A percentile compares a stretch with the other conserved stretches of the same genome.
Conservation (phyloP, 1,284 basidiomycete genomes). For the Schizophyllum amplum region DNA sequence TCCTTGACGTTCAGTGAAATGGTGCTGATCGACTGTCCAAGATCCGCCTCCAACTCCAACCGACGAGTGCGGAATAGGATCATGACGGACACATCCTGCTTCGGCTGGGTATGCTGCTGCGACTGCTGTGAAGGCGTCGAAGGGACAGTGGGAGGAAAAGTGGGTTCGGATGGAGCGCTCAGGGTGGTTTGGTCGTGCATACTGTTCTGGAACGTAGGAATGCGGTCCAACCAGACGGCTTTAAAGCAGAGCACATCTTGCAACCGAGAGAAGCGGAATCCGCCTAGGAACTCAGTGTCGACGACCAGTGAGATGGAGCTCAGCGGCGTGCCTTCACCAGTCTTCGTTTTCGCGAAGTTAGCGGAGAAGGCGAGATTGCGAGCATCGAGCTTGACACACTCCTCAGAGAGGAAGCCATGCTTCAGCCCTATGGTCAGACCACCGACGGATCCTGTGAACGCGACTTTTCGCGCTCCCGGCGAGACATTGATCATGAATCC, state of each 20-base stretch:
- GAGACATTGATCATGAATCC: conserved; percentile 77
- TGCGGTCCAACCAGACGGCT: conserved; percentile 83
- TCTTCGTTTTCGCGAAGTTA: conserved; percentile 47
- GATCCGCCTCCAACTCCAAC: conserved; percentile 66
- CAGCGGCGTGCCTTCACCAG: conserved; percentile 26
- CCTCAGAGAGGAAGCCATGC: conserved; percentile 75
- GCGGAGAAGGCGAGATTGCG: conserved; percentile 70
- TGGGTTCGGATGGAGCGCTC: conserved; percentile 13
- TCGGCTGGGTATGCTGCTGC: conserved; percentile 17
- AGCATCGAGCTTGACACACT: conserved; percentile 68
- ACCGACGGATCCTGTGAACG: conserved; percentile 71
- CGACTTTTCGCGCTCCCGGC: conserved; percentile 60
- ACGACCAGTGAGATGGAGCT: conserved; percentile 63
- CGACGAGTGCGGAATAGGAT: conserved; percentile 64
- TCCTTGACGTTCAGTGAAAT: conserved; percentile 59
- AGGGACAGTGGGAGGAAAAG: conserved; percentile 10
- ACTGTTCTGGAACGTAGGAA: conserved; percentile 46
- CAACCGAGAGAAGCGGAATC: conserved; percentile 68
- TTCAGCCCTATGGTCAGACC: conserved; percentile 73
- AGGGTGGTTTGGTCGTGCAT: conserved; percentile 22
- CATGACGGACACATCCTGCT: conserved; percentile 47
- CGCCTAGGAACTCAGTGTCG: conserved; percentile 71
- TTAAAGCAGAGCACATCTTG: conserved; percentile 87
- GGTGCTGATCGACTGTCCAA: conserved; percentile 68
- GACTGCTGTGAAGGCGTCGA: conserved; percentile 16